Evolutionary conservation across 306 rosid genomes (phyloP).

Genomic region (Purshia tridentata): DNA sequence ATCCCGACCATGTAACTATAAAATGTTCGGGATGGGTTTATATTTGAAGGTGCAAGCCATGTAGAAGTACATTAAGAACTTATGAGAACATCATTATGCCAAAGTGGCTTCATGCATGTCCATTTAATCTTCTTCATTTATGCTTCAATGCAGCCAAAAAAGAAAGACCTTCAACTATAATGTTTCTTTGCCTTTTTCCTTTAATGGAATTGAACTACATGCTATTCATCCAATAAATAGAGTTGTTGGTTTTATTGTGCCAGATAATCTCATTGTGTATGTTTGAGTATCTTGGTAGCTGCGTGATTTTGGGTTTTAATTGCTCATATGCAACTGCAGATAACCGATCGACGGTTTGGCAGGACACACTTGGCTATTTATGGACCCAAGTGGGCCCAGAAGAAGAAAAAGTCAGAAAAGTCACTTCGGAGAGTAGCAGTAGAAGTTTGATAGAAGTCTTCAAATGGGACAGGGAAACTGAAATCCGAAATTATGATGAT

Average conservation of each 20-base stretch:
- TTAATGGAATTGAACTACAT: not conserved
- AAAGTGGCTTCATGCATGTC: not conserved
- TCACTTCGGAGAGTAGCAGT: slow-evolving; percentile 27
- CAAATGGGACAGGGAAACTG: slow-evolving; percentile 23
- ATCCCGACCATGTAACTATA: not conserved
- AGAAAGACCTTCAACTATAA: not conserved
- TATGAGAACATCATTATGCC: not conserved
- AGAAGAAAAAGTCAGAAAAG: slow-evolving; percentile 53
- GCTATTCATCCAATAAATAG: slow-evolving; percentile 2
- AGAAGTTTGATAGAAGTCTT: slow-evolving; percentile 29
- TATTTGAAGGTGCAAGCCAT: not conserved
- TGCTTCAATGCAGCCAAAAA: not conserved
- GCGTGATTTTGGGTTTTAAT: slow-evolving; percentile 10
- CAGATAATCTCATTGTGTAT: slow-evolving; percentile 1
- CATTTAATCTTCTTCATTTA: not conserved
- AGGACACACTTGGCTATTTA: slow-evolving; percentile 84
- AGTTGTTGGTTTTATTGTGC: not conserved
- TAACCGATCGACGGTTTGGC: slow-evolving; percentile 82
- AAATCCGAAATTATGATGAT: slow-evolving; percentile 11
- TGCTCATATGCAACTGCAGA: slow-evolving; percentile 48
- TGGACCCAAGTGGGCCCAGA: slow-evolving; percentile 94
- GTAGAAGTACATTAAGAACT: slow-evolving; percentile 1
- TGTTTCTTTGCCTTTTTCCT: not conserved
- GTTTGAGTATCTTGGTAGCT: not conserved
- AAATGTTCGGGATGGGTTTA: not conserved